Evolutionary conservation across 1,139 yeast genomes (phyloP).

Genomic region (Debaryomyces coudertii): DNA sequence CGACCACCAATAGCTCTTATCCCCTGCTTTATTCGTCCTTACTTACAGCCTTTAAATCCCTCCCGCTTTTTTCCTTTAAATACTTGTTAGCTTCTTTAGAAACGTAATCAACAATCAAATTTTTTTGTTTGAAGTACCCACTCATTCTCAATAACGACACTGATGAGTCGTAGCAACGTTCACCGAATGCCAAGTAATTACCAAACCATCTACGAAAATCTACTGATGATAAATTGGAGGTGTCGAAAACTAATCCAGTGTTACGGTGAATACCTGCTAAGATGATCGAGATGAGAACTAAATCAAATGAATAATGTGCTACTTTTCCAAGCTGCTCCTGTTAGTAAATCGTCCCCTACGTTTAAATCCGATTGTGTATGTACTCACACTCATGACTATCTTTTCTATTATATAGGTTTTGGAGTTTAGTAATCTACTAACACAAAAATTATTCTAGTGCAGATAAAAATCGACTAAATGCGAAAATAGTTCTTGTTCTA

Average conservation of each 20-base stretch:
- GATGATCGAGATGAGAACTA: conserved; percentile 61
- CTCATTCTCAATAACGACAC: conserved; percentile 41
- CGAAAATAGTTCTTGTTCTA: conserved; percentile 1
- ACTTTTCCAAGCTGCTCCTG: conserved; percentile 49
- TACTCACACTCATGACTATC: conserved; percentile 8
- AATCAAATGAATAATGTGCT: conserved; percentile 59
- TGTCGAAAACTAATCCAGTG: conserved; percentile 60
- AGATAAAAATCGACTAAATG: conserved; percentile 1
- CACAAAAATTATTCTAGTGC: not conserved
- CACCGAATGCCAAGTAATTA: conserved; percentile 58
- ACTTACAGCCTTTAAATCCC: conserved; percentile 29
- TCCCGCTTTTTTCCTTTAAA: conserved; percentile 40
- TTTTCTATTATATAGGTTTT: not conserved
- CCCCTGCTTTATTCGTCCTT: conserved; percentile 13
- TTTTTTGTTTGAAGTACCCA: conserved; percentile 50
- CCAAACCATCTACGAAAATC: conserved; percentile 59
- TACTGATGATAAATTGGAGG: conserved; percentile 48
- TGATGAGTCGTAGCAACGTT: conserved; percentile 50
- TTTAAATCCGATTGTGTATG: not conserved
- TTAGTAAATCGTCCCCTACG: conserved; percentile 9
- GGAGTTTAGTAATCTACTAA: not conserved
- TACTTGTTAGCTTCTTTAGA: conserved; percentile 34
- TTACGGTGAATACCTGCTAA: conserved; percentile 67
- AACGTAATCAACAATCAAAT: conserved; percentile 41
- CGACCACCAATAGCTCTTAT: not conserved